Base-by-base conservation (phyloP, 768 basidiomycete genomes). In the Suillus hirtellus region DNA sequence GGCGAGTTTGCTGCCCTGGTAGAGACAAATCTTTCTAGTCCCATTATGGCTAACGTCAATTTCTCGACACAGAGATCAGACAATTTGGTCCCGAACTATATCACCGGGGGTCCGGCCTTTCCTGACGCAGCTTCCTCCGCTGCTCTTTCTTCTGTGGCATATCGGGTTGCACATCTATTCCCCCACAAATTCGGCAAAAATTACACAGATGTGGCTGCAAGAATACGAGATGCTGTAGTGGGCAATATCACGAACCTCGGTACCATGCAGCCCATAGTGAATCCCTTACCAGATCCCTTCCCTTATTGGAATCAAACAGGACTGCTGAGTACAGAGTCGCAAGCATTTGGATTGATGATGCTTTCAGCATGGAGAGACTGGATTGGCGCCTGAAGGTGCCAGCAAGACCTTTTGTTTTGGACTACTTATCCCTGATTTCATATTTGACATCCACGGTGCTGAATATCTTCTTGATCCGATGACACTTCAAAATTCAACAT, bases 1-100 rank as follows among this genome's bases (percentile, higher is more conserved):
- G 82, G 84, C 81, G 17, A 72, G 72, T 52, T 74, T 84, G 56
- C 83, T 83, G 67, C 82, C 72, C 4, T 79, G 61, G 66, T 67
- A 43, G n/a, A 59, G 35, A 27, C 24, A 5, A 4, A 2, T 31
- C 34, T 42, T 44, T 15, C 47, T 21, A 12, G 5, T 6, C 5
- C 8, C 19, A 12, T 42, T 12, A 27, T 3, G 11, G 37, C 42
- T 50, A 37, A 64, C 21, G 15, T 27, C 11, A 19, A 59, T 1
- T 21, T 37, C 21, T 35, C 44, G 37, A 21, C 11, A 31, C 79
- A 78, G 75, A 73, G 68, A 10, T 64, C 71, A 10, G 67, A 76
- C 24, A 70, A 74, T 24, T 65, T 80, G 37, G 59, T 79, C 24
- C 73, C 73, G 10, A 78, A 80, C 64, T 80, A 80, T 67, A 66